phyloP scores from a whole-genome alignment of 139 green algal genomes.

The Chlamydomonas sphaeroides region DNA sequence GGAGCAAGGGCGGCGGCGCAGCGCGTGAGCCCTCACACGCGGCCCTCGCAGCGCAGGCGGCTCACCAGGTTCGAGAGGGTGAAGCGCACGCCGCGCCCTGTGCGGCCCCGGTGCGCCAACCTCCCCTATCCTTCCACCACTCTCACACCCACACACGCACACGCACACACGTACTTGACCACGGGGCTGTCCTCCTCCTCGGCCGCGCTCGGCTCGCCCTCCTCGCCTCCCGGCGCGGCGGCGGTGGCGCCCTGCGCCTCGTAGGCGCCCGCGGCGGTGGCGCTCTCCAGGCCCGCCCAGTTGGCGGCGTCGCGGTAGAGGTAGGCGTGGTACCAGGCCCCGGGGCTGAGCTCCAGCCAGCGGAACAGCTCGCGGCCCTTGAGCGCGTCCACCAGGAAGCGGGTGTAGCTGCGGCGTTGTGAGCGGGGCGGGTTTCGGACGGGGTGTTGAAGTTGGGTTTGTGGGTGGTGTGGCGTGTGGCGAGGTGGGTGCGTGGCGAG shows the following conservation, averaged over 20 bases:
- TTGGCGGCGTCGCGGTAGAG: constrained; percentile 88
- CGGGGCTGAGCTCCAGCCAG: constrained; percentile 79
- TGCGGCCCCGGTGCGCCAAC: too few relatives aligned
- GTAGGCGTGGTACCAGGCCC: constrained; percentile 82
- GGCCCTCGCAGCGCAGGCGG: too few relatives aligned
- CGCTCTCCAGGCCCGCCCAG: constrained; percentile 72
- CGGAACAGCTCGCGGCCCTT: constrained; percentile 75
- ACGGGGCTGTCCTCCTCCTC: constrained; percentile 20
- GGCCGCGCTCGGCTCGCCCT: neutral
- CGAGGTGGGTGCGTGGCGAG: neutral
- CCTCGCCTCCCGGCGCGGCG: neutral
- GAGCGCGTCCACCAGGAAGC: constrained; percentile 87
- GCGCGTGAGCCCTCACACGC: too few relatives aligned
- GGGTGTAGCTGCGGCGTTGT: constrained; percentile 75
- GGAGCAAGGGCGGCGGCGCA: too few relatives aligned
- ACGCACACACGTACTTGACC: constrained; percentile 20
- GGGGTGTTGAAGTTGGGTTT: neutral
- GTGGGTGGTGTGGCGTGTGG: neutral
- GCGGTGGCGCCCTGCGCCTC: neutral
- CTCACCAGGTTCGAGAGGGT: too few relatives aligned
- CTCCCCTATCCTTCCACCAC: neutral
- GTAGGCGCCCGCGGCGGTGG: constrained; percentile 44
- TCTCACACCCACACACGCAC: neutral
- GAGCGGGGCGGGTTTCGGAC: neutral
- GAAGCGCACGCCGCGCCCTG: too few relatives aligned